Percentiles rank a stretch among this genome's conserved stretches.
phyloP scores from a whole-genome alignment of 495 filamentous ascomycete genomes.

The Platismatia glauca region DNA sequence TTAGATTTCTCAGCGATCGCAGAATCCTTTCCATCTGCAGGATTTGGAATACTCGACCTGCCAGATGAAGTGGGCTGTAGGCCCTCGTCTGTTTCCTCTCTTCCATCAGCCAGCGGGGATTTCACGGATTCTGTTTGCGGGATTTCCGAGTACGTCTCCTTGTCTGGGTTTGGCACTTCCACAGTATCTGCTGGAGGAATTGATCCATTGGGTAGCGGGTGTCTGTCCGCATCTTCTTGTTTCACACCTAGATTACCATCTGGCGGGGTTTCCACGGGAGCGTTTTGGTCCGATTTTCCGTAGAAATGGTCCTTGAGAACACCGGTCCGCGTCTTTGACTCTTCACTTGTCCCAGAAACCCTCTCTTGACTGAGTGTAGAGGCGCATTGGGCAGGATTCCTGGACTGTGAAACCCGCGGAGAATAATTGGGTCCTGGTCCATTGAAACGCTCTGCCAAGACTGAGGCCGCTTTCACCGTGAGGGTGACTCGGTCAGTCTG shows the following conservation, averaged over 20 bases:
- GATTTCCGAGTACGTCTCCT: slow-evolving; percentile 20
- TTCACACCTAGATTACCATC: slow-evolving; percentile 30
- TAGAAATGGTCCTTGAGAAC: slow-evolving; percentile 40
- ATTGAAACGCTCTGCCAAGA: slow-evolving; percentile 48
- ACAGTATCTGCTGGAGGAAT: slow-evolving; percentile 28
- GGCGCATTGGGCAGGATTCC: slow-evolving; percentile 19
- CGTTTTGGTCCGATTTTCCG: slow-evolving; percentile 28
- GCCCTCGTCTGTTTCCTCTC: slow-evolving; percentile 10
- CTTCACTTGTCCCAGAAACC: background rate
- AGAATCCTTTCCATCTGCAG: slow-evolving; percentile 31
- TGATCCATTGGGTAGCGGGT: slow-evolving; percentile 38
- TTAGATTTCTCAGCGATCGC: slow-evolving; percentile 35
- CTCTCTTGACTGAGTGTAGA: slow-evolving; percentile 12
- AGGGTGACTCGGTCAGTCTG: slow-evolving; percentile 56
- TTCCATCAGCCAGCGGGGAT: slow-evolving; percentile 20
- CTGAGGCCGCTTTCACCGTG: slow-evolving; percentile 54
- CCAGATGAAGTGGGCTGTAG: slow-evolving; percentile 27
- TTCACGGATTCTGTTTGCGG: slow-evolving; percentile 24
- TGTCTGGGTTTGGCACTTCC: slow-evolving; percentile 12
- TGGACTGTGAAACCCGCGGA: slow-evolving; percentile 20
- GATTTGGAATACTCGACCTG: slow-evolving; percentile 27
- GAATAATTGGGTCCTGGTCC: slow-evolving; percentile 32
- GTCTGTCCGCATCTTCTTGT: slow-evolving; percentile 34
- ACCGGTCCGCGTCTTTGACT: slow-evolving; percentile 23
- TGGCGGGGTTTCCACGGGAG: slow-evolving; percentile 24